Evolutionary conservation across 1,284 basidiomycete genomes (phyloP).

Genomic region (Rhodotorula sp.): DNA sequence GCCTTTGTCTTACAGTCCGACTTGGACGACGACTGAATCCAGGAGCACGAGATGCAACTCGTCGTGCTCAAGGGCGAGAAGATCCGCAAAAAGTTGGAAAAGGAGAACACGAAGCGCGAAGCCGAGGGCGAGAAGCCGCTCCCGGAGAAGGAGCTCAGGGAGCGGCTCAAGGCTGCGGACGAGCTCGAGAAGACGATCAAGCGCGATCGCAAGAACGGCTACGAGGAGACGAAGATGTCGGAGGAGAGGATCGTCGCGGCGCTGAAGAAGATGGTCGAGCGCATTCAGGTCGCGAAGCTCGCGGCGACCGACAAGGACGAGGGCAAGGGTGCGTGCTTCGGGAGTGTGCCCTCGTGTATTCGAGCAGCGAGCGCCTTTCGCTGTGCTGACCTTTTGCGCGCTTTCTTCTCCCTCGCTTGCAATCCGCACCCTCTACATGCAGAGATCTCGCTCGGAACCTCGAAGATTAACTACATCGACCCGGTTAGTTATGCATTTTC

Average conservation of each 20-base stretch:
- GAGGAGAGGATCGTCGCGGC: constrained; percentile 51
- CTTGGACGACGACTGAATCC: constrained; percentile 86
- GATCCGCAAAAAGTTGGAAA: constrained; percentile 68
- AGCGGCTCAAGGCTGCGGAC: constrained; percentile 68
- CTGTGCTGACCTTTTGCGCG: too few relatives aligned
- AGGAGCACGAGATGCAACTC: constrained; percentile 72
- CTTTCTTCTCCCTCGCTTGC: background rate
- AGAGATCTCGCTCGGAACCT: constrained; percentile 85
- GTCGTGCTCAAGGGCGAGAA: constrained; percentile 60
- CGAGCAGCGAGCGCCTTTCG: too few relatives aligned
- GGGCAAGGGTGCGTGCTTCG: constrained; percentile 59
- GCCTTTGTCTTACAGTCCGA: constrained; percentile 58
- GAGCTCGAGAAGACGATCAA: constrained; percentile 71
- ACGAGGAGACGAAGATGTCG: constrained; percentile 45
- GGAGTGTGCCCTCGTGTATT: too few relatives aligned
- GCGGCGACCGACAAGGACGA: constrained; percentile 86
- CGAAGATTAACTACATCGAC: constrained; percentile 59
- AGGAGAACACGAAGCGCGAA: constrained; percentile 63
- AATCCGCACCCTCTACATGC: background rate
- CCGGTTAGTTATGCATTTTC: background rate
- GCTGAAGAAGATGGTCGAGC: constrained; percentile 73
- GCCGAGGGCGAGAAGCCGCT: constrained; percentile 57
- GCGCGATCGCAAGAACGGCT: constrained; percentile 76
- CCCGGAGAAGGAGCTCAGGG: constrained; percentile 43
- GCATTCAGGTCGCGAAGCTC: constrained; percentile 76